Percentiles rank a stretch among this genome's conserved stretches.
These are phyloP conservation scores for Cryphonectria nitschkei DNA, from an alignment of 2,329 filamentous ascomycete species.

Conservation along the genomic window DNA sequence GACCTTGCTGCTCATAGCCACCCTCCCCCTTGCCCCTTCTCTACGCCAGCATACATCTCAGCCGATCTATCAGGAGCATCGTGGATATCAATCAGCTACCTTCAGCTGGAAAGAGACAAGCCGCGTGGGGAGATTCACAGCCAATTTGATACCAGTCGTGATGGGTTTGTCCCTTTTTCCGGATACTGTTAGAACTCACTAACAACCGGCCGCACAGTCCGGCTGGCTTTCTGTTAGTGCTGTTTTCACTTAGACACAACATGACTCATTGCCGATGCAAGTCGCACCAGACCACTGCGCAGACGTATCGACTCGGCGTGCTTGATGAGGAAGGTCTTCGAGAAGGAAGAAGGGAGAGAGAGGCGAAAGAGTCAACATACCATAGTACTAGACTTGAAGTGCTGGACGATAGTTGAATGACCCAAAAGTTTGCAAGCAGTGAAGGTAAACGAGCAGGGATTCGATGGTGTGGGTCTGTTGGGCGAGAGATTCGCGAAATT, in stretches of 20 bases:
- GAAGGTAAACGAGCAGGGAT: background rate
- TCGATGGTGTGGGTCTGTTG: background rate
- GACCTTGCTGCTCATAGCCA: background rate
- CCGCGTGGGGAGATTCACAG: background rate
- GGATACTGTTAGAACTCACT: background rate
- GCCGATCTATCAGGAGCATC: background rate
- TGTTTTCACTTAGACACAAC: background rate
- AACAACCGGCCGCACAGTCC: background rate
- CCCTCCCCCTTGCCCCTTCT: no score
- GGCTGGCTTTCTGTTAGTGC: background rate
- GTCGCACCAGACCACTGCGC: background rate
- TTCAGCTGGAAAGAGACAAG: background rate
- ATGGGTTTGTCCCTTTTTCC: background rate
- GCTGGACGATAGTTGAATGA: background rate
- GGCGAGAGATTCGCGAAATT: background rate
- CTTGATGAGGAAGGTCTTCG: background rate
- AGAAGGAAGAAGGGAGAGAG: background rate
- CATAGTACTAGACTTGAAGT: background rate
- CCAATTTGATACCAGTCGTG: background rate
- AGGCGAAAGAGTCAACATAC: background rate
- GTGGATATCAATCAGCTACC: background rate
- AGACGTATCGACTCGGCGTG: background rate
- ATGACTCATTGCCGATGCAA: constrained; percentile 8
- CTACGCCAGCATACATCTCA: background rate
- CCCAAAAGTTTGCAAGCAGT: background rate